Evolutionary conservation across 441 rosid genomes (phyloP), one percentile per base, ranked within the genome.

Genomic region (Arabidopsis lyrata): DNA sequence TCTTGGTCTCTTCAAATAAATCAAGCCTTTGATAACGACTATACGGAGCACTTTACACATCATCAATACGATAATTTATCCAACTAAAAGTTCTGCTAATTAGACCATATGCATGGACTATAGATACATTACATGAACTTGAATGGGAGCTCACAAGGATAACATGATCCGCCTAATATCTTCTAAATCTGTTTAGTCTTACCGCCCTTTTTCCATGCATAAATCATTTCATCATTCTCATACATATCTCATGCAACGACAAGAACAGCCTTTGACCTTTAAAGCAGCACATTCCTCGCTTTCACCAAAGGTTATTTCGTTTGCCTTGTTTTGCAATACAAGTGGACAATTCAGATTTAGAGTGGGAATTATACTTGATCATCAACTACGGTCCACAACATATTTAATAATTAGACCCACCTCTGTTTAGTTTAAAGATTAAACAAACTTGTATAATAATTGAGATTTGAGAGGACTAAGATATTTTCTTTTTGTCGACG

Each of bases 191-290:
- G 31, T 31, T 29, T 42, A 31, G 12, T 11, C 44, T 29, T 10
- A 42, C 72, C 7, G 4, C 10, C 18, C 32, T 31, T 29, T 42
- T 41, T 7, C 5, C 32, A 27, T 39, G 55, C 39, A n/a, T 24
- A 38, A n/a, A 56, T 39, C 39, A 66, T 27, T 50, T 36, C 24
- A 50, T 22, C 10, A 41, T 66, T 66, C 60, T 8, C 62, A 15
- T 39, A 31, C 20, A 39, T 50, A 61, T 31, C 53, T 61, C 54
- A 71, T 70, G 75, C 67, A 70, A 70, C 20, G 5, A 59, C 48
- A 48, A 54, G 31, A 48, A 5, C 50, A 49, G 27, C 45, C 45
- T 39, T 47, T 70, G 66, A 70, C 38, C 59, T 8, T 47, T 27
- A 69, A 57, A 18, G 16, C 65, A 47, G 22, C 24, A 35, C 49